Conservation (phyloP, 2,329 filamentous ascomycete genomes). For the Karstenula rhodostoma region DNA sequence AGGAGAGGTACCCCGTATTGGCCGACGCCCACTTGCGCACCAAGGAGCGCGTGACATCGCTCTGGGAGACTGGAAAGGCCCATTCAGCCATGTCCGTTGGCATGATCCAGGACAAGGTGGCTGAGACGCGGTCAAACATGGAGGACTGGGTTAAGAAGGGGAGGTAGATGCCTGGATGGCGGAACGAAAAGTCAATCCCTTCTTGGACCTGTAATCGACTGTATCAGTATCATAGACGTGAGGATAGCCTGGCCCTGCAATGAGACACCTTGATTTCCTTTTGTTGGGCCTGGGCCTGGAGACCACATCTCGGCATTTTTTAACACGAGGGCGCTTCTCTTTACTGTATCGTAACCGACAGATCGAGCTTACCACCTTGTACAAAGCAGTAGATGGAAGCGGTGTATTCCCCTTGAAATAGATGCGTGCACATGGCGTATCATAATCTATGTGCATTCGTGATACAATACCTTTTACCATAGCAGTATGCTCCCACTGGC, state of each 20-base stretch:
- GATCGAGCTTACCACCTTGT: neutral
- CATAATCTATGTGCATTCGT: too few relatives aligned
- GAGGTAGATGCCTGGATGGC: slow-evolving; percentile 62
- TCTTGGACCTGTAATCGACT: slow-evolving; percentile 8
- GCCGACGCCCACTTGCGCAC: slow-evolving; percentile 81
- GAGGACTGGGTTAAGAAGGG: slow-evolving; percentile 94
- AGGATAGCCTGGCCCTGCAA: slow-evolving; percentile 6
- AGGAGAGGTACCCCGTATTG: slow-evolving; percentile 84
- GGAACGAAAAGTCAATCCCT: neutral
- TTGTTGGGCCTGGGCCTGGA: neutral
- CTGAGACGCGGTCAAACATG: slow-evolving; percentile 75
- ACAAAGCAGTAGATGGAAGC: too few relatives aligned
- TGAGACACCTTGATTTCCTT: slow-evolving; percentile 6
- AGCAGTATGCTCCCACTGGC: too few relatives aligned
- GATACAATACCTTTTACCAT: too few relatives aligned
- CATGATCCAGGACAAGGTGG: slow-evolving; percentile 83
- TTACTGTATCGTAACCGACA: neutral
- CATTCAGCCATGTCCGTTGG: slow-evolving; percentile 75
- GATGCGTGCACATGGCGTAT: too few relatives aligned
- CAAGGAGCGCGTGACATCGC: slow-evolving; percentile 72
- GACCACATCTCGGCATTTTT: neutral
- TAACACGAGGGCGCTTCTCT: neutral
- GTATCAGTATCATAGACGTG: slow-evolving; percentile 11
- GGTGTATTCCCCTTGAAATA: too few relatives aligned
- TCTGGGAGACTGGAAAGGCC: slow-evolving; percentile 76